Conservation (phyloP, 495 filamentous ascomycete species). For the Podospora anserina region DNA sequence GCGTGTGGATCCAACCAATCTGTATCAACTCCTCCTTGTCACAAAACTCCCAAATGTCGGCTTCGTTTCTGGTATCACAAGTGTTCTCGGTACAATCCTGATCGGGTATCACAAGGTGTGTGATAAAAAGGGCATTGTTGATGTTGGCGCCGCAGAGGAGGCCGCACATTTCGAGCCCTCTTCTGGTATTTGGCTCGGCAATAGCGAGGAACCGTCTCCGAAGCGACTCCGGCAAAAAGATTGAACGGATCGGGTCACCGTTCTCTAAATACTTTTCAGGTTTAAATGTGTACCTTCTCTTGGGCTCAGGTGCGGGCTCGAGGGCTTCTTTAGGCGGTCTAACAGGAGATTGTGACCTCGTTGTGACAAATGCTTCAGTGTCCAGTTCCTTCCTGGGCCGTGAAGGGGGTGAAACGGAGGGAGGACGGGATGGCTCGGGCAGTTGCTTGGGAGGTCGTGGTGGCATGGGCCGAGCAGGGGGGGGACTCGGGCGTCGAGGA, state of each 20-base stretch:
- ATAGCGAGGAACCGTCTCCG: constrained; percentile 67
- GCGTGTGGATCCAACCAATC: constrained; percentile 97
- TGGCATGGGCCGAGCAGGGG: constrained; percentile 31
- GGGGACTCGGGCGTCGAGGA: constrained; percentile 12
- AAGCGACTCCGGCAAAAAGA: constrained; percentile 78
- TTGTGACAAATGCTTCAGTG: constrained; percentile 25
- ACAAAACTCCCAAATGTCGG: constrained; percentile 79
- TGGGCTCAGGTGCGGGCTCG: constrained; percentile 27
- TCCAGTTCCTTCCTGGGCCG: constrained; percentile 14
- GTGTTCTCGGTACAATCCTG: constrained; percentile 87
- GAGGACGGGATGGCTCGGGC: background rate
- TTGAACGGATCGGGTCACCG: constrained; percentile 75
- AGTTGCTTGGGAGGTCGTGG: constrained; percentile 46
- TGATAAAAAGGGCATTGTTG: constrained; percentile 90
- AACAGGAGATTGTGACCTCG: background rate
- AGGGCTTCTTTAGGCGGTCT: background rate
- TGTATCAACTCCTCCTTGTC: constrained; percentile 81
- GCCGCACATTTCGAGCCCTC: constrained; percentile 89
- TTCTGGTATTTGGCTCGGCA: constrained; percentile 69
- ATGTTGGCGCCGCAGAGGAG: constrained; percentile 87
- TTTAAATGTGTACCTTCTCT: constrained; percentile 62
- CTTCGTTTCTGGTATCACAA: constrained; percentile 87
- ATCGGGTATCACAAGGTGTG: constrained; percentile 81
- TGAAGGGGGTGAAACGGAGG: background rate
- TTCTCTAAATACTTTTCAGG: constrained; percentile 86